A percentile compares a stretch with the other conserved stretches of the same genome.
Evolutionary conservation across 768 basidiomycete genomes (phyloP).

Genomic region (Xanthoconium stramineum): DNA sequence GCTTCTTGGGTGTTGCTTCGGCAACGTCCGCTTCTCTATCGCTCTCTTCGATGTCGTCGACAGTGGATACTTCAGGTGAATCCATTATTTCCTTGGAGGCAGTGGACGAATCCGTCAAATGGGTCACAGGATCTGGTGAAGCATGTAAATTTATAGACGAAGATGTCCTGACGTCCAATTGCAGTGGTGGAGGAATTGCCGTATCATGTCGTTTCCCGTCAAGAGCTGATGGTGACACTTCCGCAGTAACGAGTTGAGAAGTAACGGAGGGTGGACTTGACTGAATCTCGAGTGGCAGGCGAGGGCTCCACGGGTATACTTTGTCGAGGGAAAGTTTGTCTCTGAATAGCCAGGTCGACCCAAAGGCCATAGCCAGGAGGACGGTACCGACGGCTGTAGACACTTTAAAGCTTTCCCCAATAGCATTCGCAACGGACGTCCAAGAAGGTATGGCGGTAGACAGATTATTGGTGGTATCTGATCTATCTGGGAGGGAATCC

Average conservation of each 20-base stretch:
- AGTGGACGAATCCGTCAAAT: conserved; percentile 4
- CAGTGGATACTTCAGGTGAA: not conserved
- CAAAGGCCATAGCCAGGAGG: conserved; percentile 23
- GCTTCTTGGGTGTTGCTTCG: conserved; percentile 42
- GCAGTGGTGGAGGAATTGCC: not conserved
- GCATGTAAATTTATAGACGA: not conserved
- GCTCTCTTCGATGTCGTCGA: conserved; percentile 53
- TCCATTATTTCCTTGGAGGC: conserved; percentile 10
- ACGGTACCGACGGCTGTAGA: conserved; percentile 20
- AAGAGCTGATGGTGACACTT: not conserved
- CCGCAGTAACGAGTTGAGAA: not conserved
- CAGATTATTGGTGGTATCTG: conserved; percentile 15
- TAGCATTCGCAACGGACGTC: conserved; percentile 10
- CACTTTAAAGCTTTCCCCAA: conserved; percentile 14
- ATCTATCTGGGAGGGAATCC: conserved; percentile 15
- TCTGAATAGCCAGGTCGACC: conserved; percentile 25
- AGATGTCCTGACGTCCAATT: not conserved
- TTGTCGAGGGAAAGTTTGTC: conserved; percentile 14
- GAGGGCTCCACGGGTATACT: conserved; percentile 9
- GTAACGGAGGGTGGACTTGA: not conserved
- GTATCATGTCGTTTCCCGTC: not conserved
- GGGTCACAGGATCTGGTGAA: not conserved
- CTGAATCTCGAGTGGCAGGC: not conserved
- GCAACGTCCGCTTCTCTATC: conserved; percentile 48
- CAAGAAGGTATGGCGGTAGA: conserved; percentile 13